Conservation (phyloP, 805 yeast genomes). For the Pichia exigua region DNA sequence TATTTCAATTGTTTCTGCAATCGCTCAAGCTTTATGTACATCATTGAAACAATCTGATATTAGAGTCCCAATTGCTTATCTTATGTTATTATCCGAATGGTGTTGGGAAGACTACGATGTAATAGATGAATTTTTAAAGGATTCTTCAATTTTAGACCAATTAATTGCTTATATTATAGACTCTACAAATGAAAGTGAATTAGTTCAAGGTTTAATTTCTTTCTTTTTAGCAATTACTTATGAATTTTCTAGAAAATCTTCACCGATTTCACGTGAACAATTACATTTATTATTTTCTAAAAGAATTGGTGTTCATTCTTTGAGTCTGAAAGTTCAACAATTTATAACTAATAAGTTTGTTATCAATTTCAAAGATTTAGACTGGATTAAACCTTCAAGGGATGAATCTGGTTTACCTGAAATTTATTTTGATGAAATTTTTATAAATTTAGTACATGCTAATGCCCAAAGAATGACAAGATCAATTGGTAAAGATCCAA, state of each 20-base stretch:
- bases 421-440: constrained; percentile 60
- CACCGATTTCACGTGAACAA: constrained; percentile 56
- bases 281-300: constrained; percentile 56
- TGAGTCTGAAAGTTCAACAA: constrained; percentile 62
- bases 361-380: constrained; percentile 46
- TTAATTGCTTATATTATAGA: constrained; percentile 58
- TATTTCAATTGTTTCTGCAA: constrained; percentile 59
- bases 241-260: constrained; percentile 58
- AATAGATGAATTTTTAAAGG: constrained; percentile 66
- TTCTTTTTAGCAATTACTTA: constrained; percentile 68
- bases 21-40: constrained; percentile 65
- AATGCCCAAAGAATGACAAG: constrained; percentile 59
- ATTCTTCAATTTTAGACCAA: constrained; percentile 57
- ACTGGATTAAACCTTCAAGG: constrained; percentile 41
- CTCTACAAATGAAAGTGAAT: constrained; percentile 29
- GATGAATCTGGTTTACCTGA: constrained; percentile 86
- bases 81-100: constrained; percentile 70
- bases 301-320: constrained; percentile 76
- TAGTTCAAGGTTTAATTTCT: constrained; percentile 62
- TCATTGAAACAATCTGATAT: constrained; percentile 57
- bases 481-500: constrained; percentile 69
- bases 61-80: constrained; percentile 68
- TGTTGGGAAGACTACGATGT: constrained; percentile 69
- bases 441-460: constrained; percentile 60
- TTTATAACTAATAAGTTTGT: constrained; percentile 55